A percentile compares a stretch with the other conserved stretches of the same genome.
Evolutionary conservation across 768 basidiomycete species (phyloP).

Genomic region (Dacryopinax spathularia): DNA sequence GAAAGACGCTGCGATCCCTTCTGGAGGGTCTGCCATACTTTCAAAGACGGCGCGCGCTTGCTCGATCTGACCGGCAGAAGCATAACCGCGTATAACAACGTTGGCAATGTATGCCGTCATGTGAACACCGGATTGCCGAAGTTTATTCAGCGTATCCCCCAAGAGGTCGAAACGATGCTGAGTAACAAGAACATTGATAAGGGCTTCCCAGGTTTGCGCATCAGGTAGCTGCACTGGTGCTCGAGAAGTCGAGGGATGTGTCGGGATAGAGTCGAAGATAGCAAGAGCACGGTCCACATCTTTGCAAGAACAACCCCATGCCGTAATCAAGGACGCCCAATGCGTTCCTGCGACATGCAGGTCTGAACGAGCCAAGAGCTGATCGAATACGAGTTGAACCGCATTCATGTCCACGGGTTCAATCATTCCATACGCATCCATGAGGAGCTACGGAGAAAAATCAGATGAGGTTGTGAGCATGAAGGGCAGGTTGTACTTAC

Average conservation of each 20-base stretch:
- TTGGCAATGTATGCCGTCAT: constrained; percentile 96
- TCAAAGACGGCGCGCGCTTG: constrained; percentile 69
- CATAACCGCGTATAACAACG: constrained; percentile 59
- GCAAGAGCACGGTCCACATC: constrained; percentile 62
- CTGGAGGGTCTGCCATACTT: constrained; percentile 58
- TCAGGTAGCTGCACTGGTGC: constrained; percentile 40
- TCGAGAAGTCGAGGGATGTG: constrained; percentile 33
- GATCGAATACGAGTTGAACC: constrained; percentile 57
- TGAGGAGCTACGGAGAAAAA: constrained; percentile 55
- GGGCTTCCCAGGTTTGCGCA: constrained; percentile 74
- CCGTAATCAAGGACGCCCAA: constrained; percentile 78
- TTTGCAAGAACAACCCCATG: constrained; percentile 66
- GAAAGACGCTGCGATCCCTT: constrained; percentile 72
- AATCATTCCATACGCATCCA: constrained; percentile 77
- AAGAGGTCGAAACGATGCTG: constrained; percentile 67
- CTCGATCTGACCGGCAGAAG: constrained; percentile 54
- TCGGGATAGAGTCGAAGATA: constrained; percentile 60
- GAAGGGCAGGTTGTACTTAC: constrained; percentile 26
- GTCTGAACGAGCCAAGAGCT: constrained; percentile 35
- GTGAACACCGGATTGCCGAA: constrained; percentile 50
- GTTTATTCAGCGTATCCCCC: constrained; percentile 46
- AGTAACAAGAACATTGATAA: constrained; percentile 74
- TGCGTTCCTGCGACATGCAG: constrained; percentile 46
- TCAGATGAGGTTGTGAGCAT: constrained; percentile 8
- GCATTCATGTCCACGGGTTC: constrained; percentile 61